A percentile compares a stretch with the other conserved stretches of the same genome.
phyloP scores from a whole-genome alignment of 169 alveolate species.

The Cyclospora cayetanensis region DNA sequence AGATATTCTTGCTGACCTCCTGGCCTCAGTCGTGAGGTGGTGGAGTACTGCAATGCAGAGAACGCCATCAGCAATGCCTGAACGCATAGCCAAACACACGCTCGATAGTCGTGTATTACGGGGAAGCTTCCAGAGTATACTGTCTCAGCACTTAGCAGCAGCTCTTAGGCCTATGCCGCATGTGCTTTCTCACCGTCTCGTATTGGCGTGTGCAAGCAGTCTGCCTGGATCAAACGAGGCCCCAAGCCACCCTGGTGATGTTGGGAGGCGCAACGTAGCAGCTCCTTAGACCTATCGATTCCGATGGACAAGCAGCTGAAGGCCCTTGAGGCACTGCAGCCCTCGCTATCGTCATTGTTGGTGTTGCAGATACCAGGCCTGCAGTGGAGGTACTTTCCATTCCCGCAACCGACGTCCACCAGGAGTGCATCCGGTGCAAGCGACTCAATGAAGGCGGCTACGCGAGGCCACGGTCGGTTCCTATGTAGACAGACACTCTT shows the following conservation, averaged over 20 bases:
- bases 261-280: slow-evolving; percentile 24
- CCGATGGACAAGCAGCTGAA: slow-evolving; percentile 22
- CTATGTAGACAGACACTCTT: slow-evolving; percentile 81
- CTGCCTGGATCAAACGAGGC: slow-evolving; percentile 20
- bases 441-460: slow-evolving; percentile 87
- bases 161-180: neutral
- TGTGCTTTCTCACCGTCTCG: slow-evolving; percentile 2
- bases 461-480: slow-evolving; percentile 97
- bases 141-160: neutral
- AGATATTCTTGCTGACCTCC: slow-evolving; percentile 77
- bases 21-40: slow-evolving; percentile 90
- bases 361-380: slow-evolving; percentile 66
- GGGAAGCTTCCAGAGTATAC: neutral
- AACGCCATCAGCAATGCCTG: slow-evolving; percentile 89
- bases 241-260: neutral
- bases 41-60: slow-evolving; percentile 96
- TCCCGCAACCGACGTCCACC: slow-evolving; percentile 98
- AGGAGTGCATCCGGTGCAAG: slow-evolving; percentile 89
- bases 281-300: slow-evolving; percentile 13
- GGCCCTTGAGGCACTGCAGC: slow-evolving; percentile 69
- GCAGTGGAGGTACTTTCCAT: slow-evolving; percentile 94
- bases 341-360: slow-evolving; percentile 56
- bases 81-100: slow-evolving; percentile 36
- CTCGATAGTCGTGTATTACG: slow-evolving; percentile 69
- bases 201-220: neutral